Evolutionary conservation across 1,284 basidiomycete species (phyloP).

Genomic region (Trichosporon asahii): DNA sequence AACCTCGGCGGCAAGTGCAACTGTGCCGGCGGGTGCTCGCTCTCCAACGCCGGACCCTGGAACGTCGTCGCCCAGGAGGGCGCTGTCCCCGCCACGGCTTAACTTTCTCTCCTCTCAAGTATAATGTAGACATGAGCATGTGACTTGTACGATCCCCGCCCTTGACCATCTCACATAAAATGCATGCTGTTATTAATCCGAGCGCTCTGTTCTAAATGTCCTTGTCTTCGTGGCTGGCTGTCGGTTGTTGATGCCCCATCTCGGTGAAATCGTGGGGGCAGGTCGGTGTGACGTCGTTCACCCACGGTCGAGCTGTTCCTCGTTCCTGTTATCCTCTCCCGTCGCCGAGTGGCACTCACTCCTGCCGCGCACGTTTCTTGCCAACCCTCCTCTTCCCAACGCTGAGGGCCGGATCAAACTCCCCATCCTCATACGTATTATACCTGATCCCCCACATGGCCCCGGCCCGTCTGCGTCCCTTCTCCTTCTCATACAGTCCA

Average conservation of each 20-base stretch:
- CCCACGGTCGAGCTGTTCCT: background rate
- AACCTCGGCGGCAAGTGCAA: slow-evolving; percentile 80
- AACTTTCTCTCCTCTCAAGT: background rate
- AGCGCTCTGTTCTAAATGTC: background rate
- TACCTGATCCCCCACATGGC: background rate
- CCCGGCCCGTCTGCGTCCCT: background rate
- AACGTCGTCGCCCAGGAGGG: slow-evolving; percentile 52
- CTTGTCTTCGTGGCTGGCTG: background rate
- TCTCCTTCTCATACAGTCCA: slow-evolving; percentile 9
- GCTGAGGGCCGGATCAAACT: background rate
- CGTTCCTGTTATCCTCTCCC: no score
- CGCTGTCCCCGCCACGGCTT: background rate
- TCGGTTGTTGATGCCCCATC: background rate
- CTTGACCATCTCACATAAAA: background rate
- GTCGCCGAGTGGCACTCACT: no score
- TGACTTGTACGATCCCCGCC: background rate
- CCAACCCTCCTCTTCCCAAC: no score
- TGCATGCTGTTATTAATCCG: background rate
- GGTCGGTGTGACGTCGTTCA: background rate
- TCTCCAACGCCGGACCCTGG: slow-evolving; percentile 94
- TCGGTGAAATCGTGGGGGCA: background rate
- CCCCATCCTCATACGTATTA: background rate
- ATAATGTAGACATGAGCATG: slow-evolving; percentile 3
- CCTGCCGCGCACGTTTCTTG: slow-evolving; percentile 1
- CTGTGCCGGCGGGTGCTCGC: slow-evolving; percentile 75